Conservation (phyloP, 2,329 filamentous ascomycete species). For the Apiospora hydei region DNA sequence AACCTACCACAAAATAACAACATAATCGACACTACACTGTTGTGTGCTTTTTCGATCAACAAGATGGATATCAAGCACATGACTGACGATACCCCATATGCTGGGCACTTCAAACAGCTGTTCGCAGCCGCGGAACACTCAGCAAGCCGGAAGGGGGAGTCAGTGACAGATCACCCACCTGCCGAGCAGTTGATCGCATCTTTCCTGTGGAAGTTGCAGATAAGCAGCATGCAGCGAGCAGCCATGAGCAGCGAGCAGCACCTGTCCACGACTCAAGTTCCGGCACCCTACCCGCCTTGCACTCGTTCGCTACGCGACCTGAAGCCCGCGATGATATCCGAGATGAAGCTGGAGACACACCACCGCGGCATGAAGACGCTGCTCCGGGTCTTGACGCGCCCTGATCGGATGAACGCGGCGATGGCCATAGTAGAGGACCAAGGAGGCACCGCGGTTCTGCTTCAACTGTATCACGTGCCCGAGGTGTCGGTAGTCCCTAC, state of each 20-base stretch:
- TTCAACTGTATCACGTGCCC: conserved; percentile 53
- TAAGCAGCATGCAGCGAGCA: not conserved
- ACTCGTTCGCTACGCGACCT: conserved; percentile 32
- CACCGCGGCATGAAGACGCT: conserved; percentile 35
- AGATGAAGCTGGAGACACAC: conserved; percentile 42
- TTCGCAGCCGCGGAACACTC: conserved; percentile 25
- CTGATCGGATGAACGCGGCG: conserved; percentile 30
- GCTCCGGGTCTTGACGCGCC: conserved; percentile 34
- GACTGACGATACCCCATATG: conserved; percentile 17
- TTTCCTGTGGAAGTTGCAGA: conserved; percentile 24
- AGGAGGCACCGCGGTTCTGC: conserved; percentile 41
- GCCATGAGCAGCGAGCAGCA: not conserved
- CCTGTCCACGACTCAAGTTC: conserved; percentile 29
- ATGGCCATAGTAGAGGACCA: conserved; percentile 50
- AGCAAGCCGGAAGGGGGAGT: conserved; percentile 30
- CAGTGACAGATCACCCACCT: conserved; percentile 27
- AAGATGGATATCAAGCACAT: conserved; percentile 30
- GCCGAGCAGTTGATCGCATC: conserved; percentile 10
- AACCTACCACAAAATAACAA: not conserved
- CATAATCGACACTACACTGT: not conserved
- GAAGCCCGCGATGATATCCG: conserved; percentile 35
- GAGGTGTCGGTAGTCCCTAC: conserved; percentile 43
- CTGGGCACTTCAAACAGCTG: not conserved
- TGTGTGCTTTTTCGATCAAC: not conserved
- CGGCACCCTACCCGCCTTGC: conserved; percentile 38